phyloP scores from a whole-genome alignment of 352 stramenopile species.

The Phytophthora quininea region DNA sequence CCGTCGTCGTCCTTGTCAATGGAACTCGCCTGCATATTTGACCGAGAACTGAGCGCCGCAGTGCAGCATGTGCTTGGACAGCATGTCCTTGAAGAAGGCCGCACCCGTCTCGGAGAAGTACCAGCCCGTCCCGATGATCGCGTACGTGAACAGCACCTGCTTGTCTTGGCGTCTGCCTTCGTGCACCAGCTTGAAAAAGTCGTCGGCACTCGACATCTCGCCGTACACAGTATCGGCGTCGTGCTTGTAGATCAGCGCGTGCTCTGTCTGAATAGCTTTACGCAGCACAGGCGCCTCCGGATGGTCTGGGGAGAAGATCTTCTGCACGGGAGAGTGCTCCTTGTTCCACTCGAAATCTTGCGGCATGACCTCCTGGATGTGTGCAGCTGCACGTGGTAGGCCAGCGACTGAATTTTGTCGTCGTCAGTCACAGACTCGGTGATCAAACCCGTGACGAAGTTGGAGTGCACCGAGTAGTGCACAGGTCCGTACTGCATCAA shows the following conservation, averaged over 20 bases:
- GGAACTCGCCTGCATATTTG: conserved; percentile 42
- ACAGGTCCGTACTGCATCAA: conserved; percentile 36
- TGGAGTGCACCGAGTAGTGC: conserved; percentile 39
- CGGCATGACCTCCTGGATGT: conserved; percentile 26
- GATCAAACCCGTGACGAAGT: conserved; percentile 28
- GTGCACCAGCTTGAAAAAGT: conserved; percentile 41
- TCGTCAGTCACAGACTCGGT: conserved; percentile 32
- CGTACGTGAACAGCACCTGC: conserved; percentile 45
- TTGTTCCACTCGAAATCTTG: conserved; percentile 42
- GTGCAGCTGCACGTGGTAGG: conserved; percentile 39
- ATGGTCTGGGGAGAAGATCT: conserved; percentile 38
- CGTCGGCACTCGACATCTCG: conserved; percentile 5
- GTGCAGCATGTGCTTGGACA: conserved; percentile 50
- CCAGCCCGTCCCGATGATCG: conserved; percentile 36
- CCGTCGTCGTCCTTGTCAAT: conserved; percentile 27
- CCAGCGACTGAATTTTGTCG: conserved; percentile 23
- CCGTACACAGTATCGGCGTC: conserved; percentile 23
- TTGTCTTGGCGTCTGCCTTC: conserved; percentile 31
- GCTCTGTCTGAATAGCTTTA: conserved; percentile 26
- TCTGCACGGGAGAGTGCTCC: conserved; percentile 25
- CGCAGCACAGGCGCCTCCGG: conserved; percentile 30
- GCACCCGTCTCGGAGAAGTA: conserved; percentile 47
- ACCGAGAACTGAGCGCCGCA: conserved; percentile 31
- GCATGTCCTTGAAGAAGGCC: conserved; percentile 45
- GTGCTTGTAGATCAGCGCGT: conserved; percentile 40